phyloP scores from a whole-genome alignment of 306 rosid species.

The Malus sieversii region DNA sequence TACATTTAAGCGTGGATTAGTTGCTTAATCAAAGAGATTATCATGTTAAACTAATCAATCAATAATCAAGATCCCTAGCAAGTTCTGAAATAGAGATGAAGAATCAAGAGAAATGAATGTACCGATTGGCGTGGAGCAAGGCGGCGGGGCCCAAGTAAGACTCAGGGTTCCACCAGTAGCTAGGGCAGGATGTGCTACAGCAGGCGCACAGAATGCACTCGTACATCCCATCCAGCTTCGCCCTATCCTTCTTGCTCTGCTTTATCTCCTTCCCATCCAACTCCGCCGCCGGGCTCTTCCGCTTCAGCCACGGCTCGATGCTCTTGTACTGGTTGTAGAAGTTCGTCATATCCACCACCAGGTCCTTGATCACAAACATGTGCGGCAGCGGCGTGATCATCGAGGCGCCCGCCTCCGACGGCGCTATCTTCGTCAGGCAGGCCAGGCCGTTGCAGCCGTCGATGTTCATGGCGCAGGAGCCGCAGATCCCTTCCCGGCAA shows the following conservation, averaged over 20 bases:
- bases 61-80: neutral
- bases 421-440: slow-evolving; percentile 70
- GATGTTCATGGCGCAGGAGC: slow-evolving; percentile 97
- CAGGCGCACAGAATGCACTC: slow-evolving; percentile 96
- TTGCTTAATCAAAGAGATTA: neutral
- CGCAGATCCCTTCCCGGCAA: slow-evolving; percentile 96
- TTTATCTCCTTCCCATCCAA: slow-evolving; percentile 57
- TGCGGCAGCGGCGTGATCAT: slow-evolving; percentile 82
- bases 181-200: slow-evolving; percentile 98
- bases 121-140: slow-evolving; percentile 95
- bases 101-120: neutral
- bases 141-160: slow-evolving; percentile 95
- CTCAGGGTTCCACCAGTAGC: slow-evolving; percentile 99
- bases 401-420: slow-evolving; percentile 17
- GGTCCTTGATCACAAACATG: slow-evolving; percentile 88
- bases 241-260: slow-evolving; percentile 85
- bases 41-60: neutral
- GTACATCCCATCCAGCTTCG: slow-evolving; percentile 95
- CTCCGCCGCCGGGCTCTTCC: slow-evolving; percentile 56
- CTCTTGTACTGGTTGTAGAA: slow-evolving; percentile 97
- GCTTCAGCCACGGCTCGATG: slow-evolving; percentile 93
- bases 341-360: slow-evolving; percentile 94
- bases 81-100: neutral
- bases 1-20: too few relatives aligned
- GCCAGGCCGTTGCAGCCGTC: slow-evolving; percentile 96